Percentiles rank a stretch among this genome's conserved stretches.
Conservation (phyloP, 257 asterid genomes). For the Solanum chaucha region DNA sequence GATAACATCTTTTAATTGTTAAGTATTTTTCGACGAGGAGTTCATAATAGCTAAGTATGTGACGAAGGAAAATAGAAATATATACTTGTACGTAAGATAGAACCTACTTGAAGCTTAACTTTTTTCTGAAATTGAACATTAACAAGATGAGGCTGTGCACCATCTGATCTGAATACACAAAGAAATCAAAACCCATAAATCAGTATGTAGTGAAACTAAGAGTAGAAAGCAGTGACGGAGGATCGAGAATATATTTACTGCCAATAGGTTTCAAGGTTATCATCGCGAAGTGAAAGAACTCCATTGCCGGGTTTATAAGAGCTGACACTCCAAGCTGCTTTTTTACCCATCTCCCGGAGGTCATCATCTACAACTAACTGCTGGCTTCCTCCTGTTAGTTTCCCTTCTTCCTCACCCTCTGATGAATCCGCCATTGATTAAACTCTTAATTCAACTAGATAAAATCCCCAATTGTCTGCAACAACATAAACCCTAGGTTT, state of each 20-base stretch:
- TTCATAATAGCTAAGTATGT: neutral
- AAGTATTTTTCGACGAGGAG: neutral
- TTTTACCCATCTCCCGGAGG: slow-evolving; percentile 85
- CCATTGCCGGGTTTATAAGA: slow-evolving; percentile 95
- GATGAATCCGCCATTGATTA: slow-evolving; percentile 67
- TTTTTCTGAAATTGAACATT: slow-evolving; percentile 93
- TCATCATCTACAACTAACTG: slow-evolving; percentile 64
- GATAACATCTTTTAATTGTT: neutral
- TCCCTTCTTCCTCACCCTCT: slow-evolving; percentile 91
- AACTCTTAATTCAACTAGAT: neutral
- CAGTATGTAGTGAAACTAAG: neutral
- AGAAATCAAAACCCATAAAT: neutral
- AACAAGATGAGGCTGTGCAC: slow-evolving; percentile 92
- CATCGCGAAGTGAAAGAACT: slow-evolving; percentile 70
- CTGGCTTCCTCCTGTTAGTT: slow-evolving; percentile 57
- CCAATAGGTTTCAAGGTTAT: slow-evolving; percentile 92
- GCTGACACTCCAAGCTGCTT: slow-evolving; percentile 96
- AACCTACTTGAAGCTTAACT: slow-evolving; percentile 63
- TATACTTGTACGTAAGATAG: neutral
- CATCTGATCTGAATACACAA: slow-evolving; percentile 57
- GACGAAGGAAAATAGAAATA: neutral
- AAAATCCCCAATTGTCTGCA: neutral
- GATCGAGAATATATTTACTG: slow-evolving; percentile 30
- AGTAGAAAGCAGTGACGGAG: neutral
- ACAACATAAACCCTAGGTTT: neutral